Percentiles rank a stretch among this genome's conserved stretches.
Evolutionary conservation across 1,139 yeast species (phyloP).

Genomic region (Geotrichum bryndzae): DNA sequence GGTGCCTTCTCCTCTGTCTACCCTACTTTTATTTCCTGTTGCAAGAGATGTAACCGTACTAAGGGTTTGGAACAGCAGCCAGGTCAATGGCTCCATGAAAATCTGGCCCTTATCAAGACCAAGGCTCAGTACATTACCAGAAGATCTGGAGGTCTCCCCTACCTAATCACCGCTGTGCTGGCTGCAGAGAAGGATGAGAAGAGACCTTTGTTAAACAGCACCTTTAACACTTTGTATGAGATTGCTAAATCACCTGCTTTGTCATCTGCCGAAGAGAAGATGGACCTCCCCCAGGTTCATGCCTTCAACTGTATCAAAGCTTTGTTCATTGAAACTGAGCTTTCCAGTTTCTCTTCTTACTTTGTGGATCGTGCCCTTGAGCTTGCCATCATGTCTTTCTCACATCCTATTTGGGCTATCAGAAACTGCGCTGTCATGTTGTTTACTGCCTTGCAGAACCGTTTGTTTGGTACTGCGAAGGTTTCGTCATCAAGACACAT

Average conservation of each 20-base stretch:
- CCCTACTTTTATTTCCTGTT: constrained; percentile 66
- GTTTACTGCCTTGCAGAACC: constrained; percentile 72
- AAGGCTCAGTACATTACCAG: constrained; percentile 70
- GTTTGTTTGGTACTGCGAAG: constrained; percentile 63
- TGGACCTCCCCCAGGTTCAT: constrained; percentile 86
- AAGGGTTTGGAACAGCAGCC: constrained; percentile 40
- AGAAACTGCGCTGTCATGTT: constrained; percentile 92
- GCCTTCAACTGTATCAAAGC: constrained; percentile 81
- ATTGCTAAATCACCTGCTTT: constrained; percentile 49
- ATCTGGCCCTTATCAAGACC: constrained; percentile 47
- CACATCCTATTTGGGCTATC: constrained; percentile 71
- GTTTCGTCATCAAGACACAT: constrained; percentile 27
- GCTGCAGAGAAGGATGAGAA: constrained; percentile 42
- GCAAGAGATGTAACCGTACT: constrained; percentile 44
- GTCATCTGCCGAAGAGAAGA: constrained; percentile 44
- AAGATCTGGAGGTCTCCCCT: constrained; percentile 90
- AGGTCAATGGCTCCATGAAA: constrained; percentile 49
- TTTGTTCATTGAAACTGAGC: constrained; percentile 61
- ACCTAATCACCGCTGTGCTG: constrained; percentile 63
- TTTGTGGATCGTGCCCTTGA: constrained; percentile 55
- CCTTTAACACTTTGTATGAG: constrained; percentile 47
- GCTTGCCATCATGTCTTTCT: constrained; percentile 56
- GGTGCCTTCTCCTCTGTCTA: constrained; percentile 88
- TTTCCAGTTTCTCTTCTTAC: constrained; percentile 48
- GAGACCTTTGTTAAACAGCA: constrained; percentile 39